Conservation (phyloP, 2,329 filamentous ascomycete species). For the Penicillium sp. region DNA sequence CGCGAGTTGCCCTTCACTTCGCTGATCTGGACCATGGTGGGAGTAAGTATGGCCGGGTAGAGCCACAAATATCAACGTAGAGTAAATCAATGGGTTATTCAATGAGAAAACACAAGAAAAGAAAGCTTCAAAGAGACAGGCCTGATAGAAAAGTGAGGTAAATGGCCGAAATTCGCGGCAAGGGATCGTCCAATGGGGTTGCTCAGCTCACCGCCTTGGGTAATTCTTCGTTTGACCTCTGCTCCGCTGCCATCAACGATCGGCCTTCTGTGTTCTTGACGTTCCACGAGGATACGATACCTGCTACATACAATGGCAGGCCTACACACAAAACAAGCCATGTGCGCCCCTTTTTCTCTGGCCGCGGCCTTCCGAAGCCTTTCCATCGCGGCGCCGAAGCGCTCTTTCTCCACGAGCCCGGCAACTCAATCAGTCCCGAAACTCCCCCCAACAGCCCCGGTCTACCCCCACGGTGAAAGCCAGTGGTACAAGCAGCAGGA, state of each 20-base stretch:
- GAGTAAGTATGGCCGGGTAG: conserved; percentile 28
- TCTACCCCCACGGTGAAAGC: conserved; percentile 50
- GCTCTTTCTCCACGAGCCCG: conserved; percentile 41
- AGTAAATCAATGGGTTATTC: conserved; percentile 4
- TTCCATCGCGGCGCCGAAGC: conserved; percentile 38
- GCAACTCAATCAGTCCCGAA: conserved; percentile 32
- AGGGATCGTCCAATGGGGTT: conserved; percentile 33
- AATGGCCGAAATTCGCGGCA: conserved; percentile 38
- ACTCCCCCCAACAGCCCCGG: conserved; percentile 43
- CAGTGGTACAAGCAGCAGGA: conserved; percentile 49
- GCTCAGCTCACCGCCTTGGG: conserved; percentile 8
- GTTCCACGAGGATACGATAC: conserved; percentile 8
- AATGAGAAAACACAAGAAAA: neutral
- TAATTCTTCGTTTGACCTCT: conserved; percentile 30
- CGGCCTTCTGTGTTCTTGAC: conserved; percentile 1
- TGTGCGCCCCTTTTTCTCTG: conserved; percentile 38
- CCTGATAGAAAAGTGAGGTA: conserved; percentile 16
- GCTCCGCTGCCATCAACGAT: conserved; percentile 7
- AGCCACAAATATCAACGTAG: conserved; percentile 18
- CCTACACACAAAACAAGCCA: conserved; percentile 28
- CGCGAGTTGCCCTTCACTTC: conserved; percentile 93
- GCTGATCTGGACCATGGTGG: conserved; percentile 79
- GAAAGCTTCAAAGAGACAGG: conserved; percentile 12
- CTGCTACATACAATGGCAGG: conserved; percentile 32
- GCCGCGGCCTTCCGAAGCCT: conserved; percentile 41